Evolutionary conservation across 202 grass and related monocot genomes (phyloP), one percentile per base, ranked within the genome.

Genomic region (Eragrostis tef): DNA sequence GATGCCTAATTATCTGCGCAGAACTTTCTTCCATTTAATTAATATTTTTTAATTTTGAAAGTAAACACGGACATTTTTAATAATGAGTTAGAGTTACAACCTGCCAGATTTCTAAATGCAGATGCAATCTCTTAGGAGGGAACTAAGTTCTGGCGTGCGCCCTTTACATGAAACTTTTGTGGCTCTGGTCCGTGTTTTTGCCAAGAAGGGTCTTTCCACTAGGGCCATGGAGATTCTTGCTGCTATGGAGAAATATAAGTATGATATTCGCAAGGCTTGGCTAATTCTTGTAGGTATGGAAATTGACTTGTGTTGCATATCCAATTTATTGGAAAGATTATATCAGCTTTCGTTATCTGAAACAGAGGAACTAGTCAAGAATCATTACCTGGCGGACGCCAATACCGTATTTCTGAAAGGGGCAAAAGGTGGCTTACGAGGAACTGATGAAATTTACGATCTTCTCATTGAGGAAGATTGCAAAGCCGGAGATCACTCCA

Each of bases 41-140:
- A 42, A 66, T 22, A 64, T 46, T 57, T 54, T 74, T 11, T 36
- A 15, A 0, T 69, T 74, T 62, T 48, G 8, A 15, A 43, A 66
- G 46, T 57, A 57, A 77, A 24, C 12, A 73, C 47, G 36, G 24
- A 49, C 1, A 21, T 70, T 6, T 85, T 43, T 76, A 14, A 64
- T 39, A 20, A 85, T 48, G 26, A 21, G 10, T 48, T 66, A 43
- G 58, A 22, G 48, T 78, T 72, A 58, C 19, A 66, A 71, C 50
- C 26, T 56, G 68, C 52, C 64, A 41, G 15, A 67, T 82, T 85
- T 75, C 42, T 64, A 12, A 61, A 79, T 91, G 83, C 90, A 98
- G 94, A 98, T 98, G 94, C 90, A 93, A 64, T 87, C 94, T 85
- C 83, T 98, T 81, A 94, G 94, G 88, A 94, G 94, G 73, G 94